Conservation (phyloP, 805 yeast genomes). For the Candida oleophila region DNA sequence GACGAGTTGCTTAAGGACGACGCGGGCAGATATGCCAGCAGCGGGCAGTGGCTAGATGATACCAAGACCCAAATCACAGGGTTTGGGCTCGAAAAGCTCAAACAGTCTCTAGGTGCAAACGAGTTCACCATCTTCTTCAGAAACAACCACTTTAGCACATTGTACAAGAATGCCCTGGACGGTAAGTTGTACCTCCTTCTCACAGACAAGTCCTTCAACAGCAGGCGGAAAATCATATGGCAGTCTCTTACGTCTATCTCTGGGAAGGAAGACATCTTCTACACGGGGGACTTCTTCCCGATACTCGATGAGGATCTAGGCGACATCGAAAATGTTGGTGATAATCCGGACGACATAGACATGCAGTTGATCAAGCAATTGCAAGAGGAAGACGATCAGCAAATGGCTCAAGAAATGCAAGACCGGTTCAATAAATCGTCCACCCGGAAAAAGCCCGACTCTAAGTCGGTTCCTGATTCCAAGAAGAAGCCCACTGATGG, state of each 20-base stretch:
- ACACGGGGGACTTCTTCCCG: slow-evolving; percentile 63
- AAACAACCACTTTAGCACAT: slow-evolving; percentile 84
- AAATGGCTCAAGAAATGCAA: slow-evolving; percentile 47
- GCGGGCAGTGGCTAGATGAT: slow-evolving; percentile 45
- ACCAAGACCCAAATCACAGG: slow-evolving; percentile 77
- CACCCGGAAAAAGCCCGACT: neutral
- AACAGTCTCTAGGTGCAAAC: slow-evolving; percentile 45
- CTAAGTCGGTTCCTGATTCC: too few relatives aligned
- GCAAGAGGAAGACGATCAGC: slow-evolving; percentile 59
- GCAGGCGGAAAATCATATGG: slow-evolving; percentile 67
- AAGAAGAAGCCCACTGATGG: too few relatives aligned
- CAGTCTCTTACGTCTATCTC: slow-evolving; percentile 65
- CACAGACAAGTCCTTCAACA: slow-evolving; percentile 67
- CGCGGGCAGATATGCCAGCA: slow-evolving; percentile 9
- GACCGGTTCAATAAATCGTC: slow-evolving; percentile 21
- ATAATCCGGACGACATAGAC: slow-evolving; percentile 18
- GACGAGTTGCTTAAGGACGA: slow-evolving; percentile 42
- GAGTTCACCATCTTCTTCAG: slow-evolving; percentile 75
- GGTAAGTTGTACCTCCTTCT: slow-evolving; percentile 59
- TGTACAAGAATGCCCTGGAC: slow-evolving; percentile 50
- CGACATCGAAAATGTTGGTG: slow-evolving; percentile 4
- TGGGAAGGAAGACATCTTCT: slow-evolving; percentile 70
- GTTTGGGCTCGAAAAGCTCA: slow-evolving; percentile 55
- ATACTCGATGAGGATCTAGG: slow-evolving; percentile 25
- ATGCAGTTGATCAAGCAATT: slow-evolving; percentile 42